Evolutionary conservation across 768 basidiomycete species (phyloP).

Genomic region (Leucosporidium creatinivorum): DNA sequence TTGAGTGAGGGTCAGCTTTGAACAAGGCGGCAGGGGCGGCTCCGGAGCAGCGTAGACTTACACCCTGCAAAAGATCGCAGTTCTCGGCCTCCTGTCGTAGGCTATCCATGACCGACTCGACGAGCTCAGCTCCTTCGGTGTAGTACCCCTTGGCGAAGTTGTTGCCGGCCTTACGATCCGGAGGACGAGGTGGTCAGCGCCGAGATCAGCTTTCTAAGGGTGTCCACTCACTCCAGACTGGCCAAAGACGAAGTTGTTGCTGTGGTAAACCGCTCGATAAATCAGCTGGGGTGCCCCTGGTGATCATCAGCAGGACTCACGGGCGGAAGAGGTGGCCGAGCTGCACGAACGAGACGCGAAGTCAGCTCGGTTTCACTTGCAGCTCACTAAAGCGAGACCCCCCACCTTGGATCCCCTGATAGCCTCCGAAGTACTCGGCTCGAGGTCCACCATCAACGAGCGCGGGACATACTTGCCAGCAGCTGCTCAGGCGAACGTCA

Average conservation of each 20-base stretch:
- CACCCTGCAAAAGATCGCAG: conserved; percentile 81
- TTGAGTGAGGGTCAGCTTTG: too few relatives aligned
- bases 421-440: conserved; percentile 73
- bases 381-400: neutral
- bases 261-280: too few relatives aligned
- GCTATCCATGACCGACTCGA: conserved; percentile 56
- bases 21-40: too few relatives aligned
- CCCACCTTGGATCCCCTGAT: conserved; percentile 4
- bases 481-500: neutral
- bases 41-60: too few relatives aligned
- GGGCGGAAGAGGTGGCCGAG: conserved; percentile 70
- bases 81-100: conserved; percentile 60
- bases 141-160: conserved; percentile 95
- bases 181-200: conserved; percentile 50
- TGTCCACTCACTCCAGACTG: conserved; percentile 2
- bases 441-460: conserved; percentile 83
- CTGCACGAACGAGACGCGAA: conserved; percentile 49
- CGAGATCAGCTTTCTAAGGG: neutral
- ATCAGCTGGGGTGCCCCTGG: too few relatives aligned
- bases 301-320: conserved; percentile 42
- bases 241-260: conserved; percentile 48
- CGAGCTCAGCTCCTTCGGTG: conserved; percentile 88
- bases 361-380: neutral
- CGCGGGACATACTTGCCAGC: conserved; percentile 74
- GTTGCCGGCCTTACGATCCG: conserved; percentile 67